Base-by-base conservation (phyloP, 495 filamentous ascomycete species). In the Aspergillus egyptiacus region DNA sequence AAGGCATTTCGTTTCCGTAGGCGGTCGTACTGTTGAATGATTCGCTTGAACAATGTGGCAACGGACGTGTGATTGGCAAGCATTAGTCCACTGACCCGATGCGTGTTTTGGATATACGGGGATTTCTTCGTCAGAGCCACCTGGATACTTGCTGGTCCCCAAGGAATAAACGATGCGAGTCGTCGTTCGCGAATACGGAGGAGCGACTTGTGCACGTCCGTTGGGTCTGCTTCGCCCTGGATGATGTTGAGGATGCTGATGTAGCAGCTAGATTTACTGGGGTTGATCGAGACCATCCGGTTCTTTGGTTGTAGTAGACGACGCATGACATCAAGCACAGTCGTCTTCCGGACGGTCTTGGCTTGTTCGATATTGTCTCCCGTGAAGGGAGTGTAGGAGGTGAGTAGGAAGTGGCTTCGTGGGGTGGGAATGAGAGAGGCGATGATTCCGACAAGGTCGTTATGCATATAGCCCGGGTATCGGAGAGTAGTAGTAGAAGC, bases 401-500 rank as follows among this genome's bases (percentile, higher is more conserved):
- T 97, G 82, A 96, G 90, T 32, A 98, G 75, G 79, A 98, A 98
- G 65, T 98, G 93, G 66, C 89, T 94, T 46, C 93, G 86, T 11
- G 93, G 93, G 0, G 90, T 97, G 7, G 93, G 93, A 41, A 98
- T 96, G 5, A 98, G 77, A 17, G 90, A 94, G 30, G 93, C 94
- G 37, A 97, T 82, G 60, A 98, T 96, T 59, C 91, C 89, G 54
- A 94, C 91, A 6, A 98, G 84, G 61, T 98, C 93, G 64, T 98
- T 98, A 71, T 98, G 93, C 94, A 98, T 97, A 62, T 98, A 98
- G 20, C 94, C 93, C 1, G 93, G 93, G 64, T 98, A 97, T 50
- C 93, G 80, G 25, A 98, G 83, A 6, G 93, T 95, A 5, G 91
- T 96, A 1, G 93, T 98, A 58, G 88, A 91, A 8, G 94, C 93